Base-by-base conservation (phyloP, 1,284 basidiomycete genomes). In the Porodaedalea pini region DNA sequence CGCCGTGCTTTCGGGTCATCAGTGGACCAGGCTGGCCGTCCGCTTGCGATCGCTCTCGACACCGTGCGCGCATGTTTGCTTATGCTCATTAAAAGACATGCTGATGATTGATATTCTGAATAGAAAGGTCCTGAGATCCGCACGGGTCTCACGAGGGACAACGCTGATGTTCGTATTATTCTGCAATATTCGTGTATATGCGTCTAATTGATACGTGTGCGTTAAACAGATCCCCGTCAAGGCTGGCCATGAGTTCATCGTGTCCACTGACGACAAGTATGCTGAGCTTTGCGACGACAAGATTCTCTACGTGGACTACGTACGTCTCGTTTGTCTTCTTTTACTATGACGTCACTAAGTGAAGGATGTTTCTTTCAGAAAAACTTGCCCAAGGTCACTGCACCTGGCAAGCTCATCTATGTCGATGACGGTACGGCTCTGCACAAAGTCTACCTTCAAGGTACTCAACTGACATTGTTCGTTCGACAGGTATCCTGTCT, bases 41-140 rank as follows among this genome's bases (percentile, higher is more conserved):
- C 97, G 23, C 83, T 99, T 51, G 97, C 97, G 55, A 98, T 99
- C 69, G 97, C 97, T 66, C 81, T 99, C 55, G 97, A 99, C 76
- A 99, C 97, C 64, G 91, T 92, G 62, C 68, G 78, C 70, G 37
- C 29, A 32, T 15, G 40, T 31, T 15, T 48, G 4, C 51, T 17
- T 44, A 39, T 47, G 29, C 47, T 10, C 25, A 27, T 21, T 19
- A 21, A n/a, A n/a, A n/a, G 29, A 21, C n/a, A 23, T 10, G 43
- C 11, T 40, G 21, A 49, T 34, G 5, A 23, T 25, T 51, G 10
- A 31, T 32, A 11, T 45, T 43, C 17, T 54, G 19, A 10, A 62
- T 65, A 94, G 90, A 99, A 99, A 91, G 97, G 97, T 54, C 97
- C 97, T 39, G 97, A 99, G 78, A 99, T 99, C 78, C 89, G 97